Percentiles rank a stretch among this genome's conserved stretches.
phyloP scores from a whole-genome alignment of 2,329 filamentous ascomycete genomes.

The Blastomyces gilchristii region DNA sequence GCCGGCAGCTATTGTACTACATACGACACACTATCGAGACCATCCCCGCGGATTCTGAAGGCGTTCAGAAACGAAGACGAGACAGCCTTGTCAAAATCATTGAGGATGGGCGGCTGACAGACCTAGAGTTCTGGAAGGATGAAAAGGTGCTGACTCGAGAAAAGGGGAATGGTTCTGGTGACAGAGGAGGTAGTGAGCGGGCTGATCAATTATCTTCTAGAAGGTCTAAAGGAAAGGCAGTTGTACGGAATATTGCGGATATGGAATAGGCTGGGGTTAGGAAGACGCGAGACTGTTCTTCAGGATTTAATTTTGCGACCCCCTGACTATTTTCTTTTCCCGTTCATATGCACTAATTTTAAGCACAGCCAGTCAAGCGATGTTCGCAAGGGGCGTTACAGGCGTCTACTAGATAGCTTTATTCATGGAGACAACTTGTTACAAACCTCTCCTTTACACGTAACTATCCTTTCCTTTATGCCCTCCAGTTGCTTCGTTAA shows the following conservation, averaged over 20 bases:
- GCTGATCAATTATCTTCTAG: background rate
- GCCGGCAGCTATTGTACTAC: constrained; percentile 61
- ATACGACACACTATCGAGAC: constrained; percentile 56
- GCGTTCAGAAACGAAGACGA: constrained; percentile 42
- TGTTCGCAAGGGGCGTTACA: background rate
- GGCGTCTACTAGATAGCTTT: background rate
- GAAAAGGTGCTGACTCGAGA: background rate
- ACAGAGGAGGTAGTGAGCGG: background rate
- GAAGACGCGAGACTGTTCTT: background rate
- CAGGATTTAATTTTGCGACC: too few relatives aligned
- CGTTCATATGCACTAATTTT: background rate
- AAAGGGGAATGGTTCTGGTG: background rate
- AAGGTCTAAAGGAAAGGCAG: constrained; percentile 2
- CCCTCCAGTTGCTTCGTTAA: background rate
- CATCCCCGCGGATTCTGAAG: constrained; percentile 32
- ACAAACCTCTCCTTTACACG: background rate
- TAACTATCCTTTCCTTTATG: background rate
- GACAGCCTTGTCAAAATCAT: constrained; percentile 60
- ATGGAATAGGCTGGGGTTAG: background rate
- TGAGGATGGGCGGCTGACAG: constrained; percentile 57
- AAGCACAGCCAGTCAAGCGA: background rate
- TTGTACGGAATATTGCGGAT: background rate
- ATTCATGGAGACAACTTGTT: background rate
- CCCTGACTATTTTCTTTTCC: background rate
- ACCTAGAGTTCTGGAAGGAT: constrained; percentile 81